A percentile compares a stretch with the other conserved stretches of the same genome.
phyloP scores from a whole-genome alignment of 306 rosid genomes.

The Potentilla sterilis region DNA sequence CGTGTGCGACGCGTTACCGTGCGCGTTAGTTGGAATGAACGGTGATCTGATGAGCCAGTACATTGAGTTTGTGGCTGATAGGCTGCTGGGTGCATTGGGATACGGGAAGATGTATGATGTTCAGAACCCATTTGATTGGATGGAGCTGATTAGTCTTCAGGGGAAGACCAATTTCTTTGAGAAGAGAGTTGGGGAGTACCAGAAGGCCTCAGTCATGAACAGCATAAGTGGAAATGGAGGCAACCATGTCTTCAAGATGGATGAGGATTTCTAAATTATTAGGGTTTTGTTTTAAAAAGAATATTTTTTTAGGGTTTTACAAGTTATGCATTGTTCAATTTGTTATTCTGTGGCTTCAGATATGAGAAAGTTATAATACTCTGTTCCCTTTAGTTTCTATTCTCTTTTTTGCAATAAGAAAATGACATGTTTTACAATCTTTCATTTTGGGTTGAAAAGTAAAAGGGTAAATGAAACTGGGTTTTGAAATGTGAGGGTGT shows the following conservation, averaged over 20 bases:
- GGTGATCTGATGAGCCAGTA: slow-evolving; percentile 68
- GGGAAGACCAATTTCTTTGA: slow-evolving; percentile 92
- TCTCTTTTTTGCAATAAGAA: no score
- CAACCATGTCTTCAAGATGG: slow-evolving; percentile 55
- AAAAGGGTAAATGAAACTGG: background rate
- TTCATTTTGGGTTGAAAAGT: background rate
- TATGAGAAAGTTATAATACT: background rate
- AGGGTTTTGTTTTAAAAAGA: no score
- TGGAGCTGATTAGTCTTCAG: slow-evolving; percentile 89
- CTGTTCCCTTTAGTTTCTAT: no score
- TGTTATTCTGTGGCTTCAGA: background rate
- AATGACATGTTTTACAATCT: background rate
- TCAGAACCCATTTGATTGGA: slow-evolving; percentile 86
- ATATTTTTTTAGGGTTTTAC: background rate
- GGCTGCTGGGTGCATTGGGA: slow-evolving; percentile 63
- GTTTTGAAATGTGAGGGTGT: background rate
- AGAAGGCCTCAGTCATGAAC: slow-evolving; percentile 77
- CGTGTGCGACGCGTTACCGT: slow-evolving; percentile 77
- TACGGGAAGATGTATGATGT: slow-evolving; percentile 53
- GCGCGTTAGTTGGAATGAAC: slow-evolving; percentile 86
- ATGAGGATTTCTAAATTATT: slow-evolving; percentile 53
- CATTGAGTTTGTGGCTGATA: slow-evolving; percentile 81
- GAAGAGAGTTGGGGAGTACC: slow-evolving; percentile 83
- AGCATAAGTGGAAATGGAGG: slow-evolving; percentile 54
- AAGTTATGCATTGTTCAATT: background rate